Evolutionary conservation across 805 yeast genomes (phyloP), one percentile per base, ranked within the genome.

Genomic region (Candida dajiaensis): DNA sequence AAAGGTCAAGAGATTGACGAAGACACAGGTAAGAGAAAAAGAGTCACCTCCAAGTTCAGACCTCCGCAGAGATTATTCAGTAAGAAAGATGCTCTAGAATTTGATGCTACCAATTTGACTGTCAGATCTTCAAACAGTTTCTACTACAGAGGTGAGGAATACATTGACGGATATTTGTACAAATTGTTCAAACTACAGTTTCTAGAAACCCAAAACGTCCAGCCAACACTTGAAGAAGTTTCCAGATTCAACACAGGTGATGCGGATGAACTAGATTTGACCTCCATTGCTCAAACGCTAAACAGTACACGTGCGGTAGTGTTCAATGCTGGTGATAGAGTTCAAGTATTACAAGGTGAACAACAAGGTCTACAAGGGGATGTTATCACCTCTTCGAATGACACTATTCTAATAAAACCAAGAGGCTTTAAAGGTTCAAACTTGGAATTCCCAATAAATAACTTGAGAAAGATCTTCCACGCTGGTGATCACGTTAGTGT

Each of bases 401-500:
- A 85, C 54, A 73, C 78, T 46, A 79, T 78, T 21, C 66, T 79
- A 10, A 68, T 80, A 6, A 68, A 64, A 48, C 68, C 64, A 66
- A 74, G 63, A 57, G 73, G 44, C 66, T 51, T 29, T 76, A 70
- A 49, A 71, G 73, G 49, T 70, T 78, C 48, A 66, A 72, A 74
- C 55, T 74, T 90, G 53, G 95, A 94, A 49, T 84, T 90, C 43
- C 97, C 97, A 29, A 77, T 84, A 3, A 75, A 78, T 39, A 83
- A 88, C 51, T 72, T 94, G 59, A 80, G 97, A 62, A 94, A 94
- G 64, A 80, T 86, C 45, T 92, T 92, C 66, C 68, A 76, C 44
- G 81, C 88, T 38, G 99, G 99, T 74, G 98, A 92, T 65, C 97
- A 94, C 64, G 96, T 94, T 20, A 83, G 95, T 48, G 94, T 92